Evolutionary conservation across 495 filamentous ascomycete genomes (phyloP), one percentile per base, ranked within the genome.

Genomic region (Halenospora varia): DNA sequence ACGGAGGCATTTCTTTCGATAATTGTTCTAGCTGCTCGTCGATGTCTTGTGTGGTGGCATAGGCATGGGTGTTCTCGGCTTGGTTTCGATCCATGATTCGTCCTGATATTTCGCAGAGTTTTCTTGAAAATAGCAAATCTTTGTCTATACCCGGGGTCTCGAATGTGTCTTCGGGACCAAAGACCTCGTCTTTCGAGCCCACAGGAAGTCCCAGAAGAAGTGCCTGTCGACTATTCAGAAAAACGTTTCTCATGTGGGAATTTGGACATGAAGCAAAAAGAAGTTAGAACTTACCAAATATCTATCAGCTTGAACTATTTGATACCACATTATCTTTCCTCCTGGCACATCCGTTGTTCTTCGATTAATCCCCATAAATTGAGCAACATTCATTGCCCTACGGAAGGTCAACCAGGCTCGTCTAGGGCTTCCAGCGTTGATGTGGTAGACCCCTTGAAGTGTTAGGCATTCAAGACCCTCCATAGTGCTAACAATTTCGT

Each of bases 341-440:
- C 40, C 57, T 2, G 18, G 35, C 3, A 62, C 22, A 47, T 35
- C 47, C 13, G 53, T 48, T 10, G 41, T 29, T 39, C 49, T 55
- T 48, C 42, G 63, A 53, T 77, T 68, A 25, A 75, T 60, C 1
- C 75, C 73, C 71, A 79, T 75, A 25, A 79, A 69, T 63, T 76
- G 75, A 15, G 65, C 68, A 6, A 77, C 63, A 39, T 68, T 68
- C 39, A 76, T 23, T n/a, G 73, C 73, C 15, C 73, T 64, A 3
- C 77, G 71, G 25, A 71, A 66, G 40, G 62, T 64, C 25, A 78
- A 64, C 77, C 74, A 79, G 4, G 74, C 63, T 45, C 76, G 75
- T 6, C 75, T 71, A 10, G 74, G 67, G 47, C 74, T 77, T 0
- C 77, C 77, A 10, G 65, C 71, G 52, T 75, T 77, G 20, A 62